These are phyloP conservation scores for Sarocladium strictum DNA, from an alignment of 2,329 filamentous ascomycete species.

Conservation along the genomic window DNA sequence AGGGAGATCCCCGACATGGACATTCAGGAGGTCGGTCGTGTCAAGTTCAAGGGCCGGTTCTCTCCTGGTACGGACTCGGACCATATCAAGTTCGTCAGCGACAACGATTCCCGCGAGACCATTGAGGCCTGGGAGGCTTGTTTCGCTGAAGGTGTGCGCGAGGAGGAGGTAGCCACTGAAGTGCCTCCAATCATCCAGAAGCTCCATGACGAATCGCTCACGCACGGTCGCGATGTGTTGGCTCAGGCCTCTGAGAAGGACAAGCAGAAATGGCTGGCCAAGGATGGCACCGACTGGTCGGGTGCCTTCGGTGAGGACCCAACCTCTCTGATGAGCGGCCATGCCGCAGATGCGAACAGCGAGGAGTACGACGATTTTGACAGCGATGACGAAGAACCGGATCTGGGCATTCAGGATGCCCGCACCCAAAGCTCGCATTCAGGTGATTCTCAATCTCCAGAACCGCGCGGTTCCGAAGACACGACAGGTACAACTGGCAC, in stretches of 20 bases:
- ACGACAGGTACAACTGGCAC: slow-evolving; percentile 29
- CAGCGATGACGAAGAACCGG: slow-evolving; percentile 31
- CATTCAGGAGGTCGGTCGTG: slow-evolving; percentile 71
- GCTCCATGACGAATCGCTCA: slow-evolving; percentile 76
- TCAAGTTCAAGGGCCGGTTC: slow-evolving; percentile 76
- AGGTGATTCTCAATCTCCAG: slow-evolving; percentile 20
- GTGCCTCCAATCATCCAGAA: slow-evolving; percentile 66
- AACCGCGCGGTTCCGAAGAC: slow-evolving; percentile 30
- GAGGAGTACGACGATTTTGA: slow-evolving; percentile 36
- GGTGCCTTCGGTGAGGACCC: slow-evolving; percentile 81
- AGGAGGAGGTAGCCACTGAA: slow-evolving; percentile 63
- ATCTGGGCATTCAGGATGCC: slow-evolving; percentile 56
- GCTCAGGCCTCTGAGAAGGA: slow-evolving; percentile 66
- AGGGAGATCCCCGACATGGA: slow-evolving; percentile 65
- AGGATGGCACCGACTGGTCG: slow-evolving; percentile 79
- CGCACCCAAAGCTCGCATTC: slow-evolving; percentile 23
- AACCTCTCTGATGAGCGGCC: slow-evolving; percentile 35
- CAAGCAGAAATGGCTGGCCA: slow-evolving; percentile 70
- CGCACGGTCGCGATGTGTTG: slow-evolving; percentile 74
- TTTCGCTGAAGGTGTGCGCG: slow-evolving; percentile 76
- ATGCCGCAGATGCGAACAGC: slow-evolving; percentile 23
- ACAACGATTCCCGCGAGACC: slow-evolving; percentile 86
- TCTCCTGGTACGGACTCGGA: slow-evolving; percentile 85
- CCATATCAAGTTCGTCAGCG: slow-evolving; percentile 74
- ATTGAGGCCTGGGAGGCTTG: slow-evolving; percentile 95